Percentiles rank a stretch among this genome's conserved stretches.
phyloP scores from a whole-genome alignment of 2,329 filamentous ascomycete genomes.

The Aspergillus ochraceus region DNA sequence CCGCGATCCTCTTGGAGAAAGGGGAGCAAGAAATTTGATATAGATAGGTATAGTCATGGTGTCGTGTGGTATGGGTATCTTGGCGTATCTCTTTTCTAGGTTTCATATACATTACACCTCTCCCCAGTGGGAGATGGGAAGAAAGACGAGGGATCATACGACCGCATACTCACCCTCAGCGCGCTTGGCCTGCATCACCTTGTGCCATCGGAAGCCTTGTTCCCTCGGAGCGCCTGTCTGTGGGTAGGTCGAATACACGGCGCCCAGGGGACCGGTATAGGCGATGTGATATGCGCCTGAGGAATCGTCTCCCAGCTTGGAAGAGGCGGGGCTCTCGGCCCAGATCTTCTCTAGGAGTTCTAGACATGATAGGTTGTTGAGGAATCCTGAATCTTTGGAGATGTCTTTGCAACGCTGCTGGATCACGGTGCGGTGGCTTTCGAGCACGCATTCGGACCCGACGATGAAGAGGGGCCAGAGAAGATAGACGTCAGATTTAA shows the following conservation, averaged over 20 bases:
- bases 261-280: neutral
- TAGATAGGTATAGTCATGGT: too few relatives aligned
- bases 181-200: conserved; percentile 38
- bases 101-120: too few relatives aligned
- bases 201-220: conserved; percentile 39
- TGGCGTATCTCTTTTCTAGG: too few relatives aligned
- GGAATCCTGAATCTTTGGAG: conserved; percentile 84
- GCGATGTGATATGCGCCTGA: neutral
- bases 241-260: neutral
- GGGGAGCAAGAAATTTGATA: too few relatives aligned
- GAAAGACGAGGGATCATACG: conserved; percentile 22
- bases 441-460: conserved; percentile 83
- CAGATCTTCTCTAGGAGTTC: conserved; percentile 85
- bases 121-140: too few relatives aligned
- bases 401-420: conserved; percentile 81
- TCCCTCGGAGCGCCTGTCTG: conserved; percentile 5
- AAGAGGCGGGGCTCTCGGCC: conserved; percentile 45
- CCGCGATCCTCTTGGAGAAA: too few relatives aligned
- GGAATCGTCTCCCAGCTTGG: neutral
- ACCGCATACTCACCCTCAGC: conserved; percentile 42
- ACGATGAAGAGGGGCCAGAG: conserved; percentile 92
- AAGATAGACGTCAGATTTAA: conserved; percentile 83
- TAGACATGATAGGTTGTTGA: conserved; percentile 85
- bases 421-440: conserved; percentile 75
- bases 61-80: too few relatives aligned